Percentiles rank a stretch among this genome's conserved stretches.
phyloP scores from a whole-genome alignment of 768 basidiomycete species.

The Hortiboletus campestris region DNA sequence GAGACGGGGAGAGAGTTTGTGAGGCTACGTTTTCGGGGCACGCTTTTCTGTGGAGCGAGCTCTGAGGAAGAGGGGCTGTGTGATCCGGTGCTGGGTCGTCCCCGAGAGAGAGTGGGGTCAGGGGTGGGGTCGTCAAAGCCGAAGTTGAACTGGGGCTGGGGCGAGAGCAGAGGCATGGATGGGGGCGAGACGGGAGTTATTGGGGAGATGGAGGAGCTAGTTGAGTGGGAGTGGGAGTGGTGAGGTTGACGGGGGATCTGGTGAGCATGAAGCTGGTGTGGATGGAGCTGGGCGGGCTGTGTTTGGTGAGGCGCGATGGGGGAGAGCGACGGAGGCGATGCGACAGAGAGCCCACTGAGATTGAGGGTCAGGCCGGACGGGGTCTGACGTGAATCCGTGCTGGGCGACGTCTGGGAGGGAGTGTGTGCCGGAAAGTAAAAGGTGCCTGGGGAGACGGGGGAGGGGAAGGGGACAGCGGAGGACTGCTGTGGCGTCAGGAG shows the following conservation, averaged over 20 bases:
- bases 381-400: conserved; percentile 19
- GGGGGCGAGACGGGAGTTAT: conserved; percentile 60
- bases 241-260: conserved; percentile 30
- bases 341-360: conserved; percentile 61
- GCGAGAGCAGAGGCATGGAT: conserved; percentile 42
- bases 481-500: conserved; percentile 8
- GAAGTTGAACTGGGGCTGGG: conserved; percentile 43
- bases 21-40: conserved; percentile 69
- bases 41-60: conserved; percentile 43
- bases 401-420: conserved; percentile 16
- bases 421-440: conserved; percentile 23
- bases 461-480: conserved; percentile 19
- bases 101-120: conserved; percentile 30
- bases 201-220: conserved; percentile 40
- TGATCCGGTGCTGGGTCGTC: conserved; percentile 38
- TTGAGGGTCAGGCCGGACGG: conserved; percentile 61
- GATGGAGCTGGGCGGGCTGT: conserved; percentile 51
- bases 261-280: conserved; percentile 55
- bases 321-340: conserved; percentile 64
- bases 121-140: conserved; percentile 45
- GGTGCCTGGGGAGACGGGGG: conserved; percentile 24
- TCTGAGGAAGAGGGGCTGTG: conserved; percentile 49
- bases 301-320: conserved; percentile 52
- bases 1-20: conserved; percentile 42
- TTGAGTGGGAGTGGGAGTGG: conserved; percentile 25